A percentile compares a stretch with the other conserved stretches of the same genome.
These are phyloP conservation scores for Apiosordaria backusii DNA, from an alignment of 495 filamentous ascomycete genomes.

Conservation along the genomic window DNA sequence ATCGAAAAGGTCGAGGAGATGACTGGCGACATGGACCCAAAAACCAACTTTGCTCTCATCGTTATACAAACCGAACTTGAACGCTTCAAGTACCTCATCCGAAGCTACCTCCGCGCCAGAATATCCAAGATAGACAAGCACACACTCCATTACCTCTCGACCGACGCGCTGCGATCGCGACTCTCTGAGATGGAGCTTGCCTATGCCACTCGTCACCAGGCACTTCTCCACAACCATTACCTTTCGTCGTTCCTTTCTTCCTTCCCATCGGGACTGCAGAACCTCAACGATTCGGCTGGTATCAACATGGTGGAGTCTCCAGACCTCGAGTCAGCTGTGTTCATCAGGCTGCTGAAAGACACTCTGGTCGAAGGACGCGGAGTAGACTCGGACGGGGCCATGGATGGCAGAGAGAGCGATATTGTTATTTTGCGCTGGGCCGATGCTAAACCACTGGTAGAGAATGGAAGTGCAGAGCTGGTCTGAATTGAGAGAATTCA, in stretches of 20 bases:
- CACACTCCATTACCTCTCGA: slow-evolving; percentile 58
- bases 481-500: slow-evolving; percentile 48
- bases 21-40: slow-evolving; percentile 76
- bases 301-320: slow-evolving; percentile 89
- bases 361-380: slow-evolving; percentile 53
- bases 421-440: slow-evolving; percentile 86
- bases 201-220: slow-evolving; percentile 79
- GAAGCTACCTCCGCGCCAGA: slow-evolving; percentile 78
- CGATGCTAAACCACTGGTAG: slow-evolving; percentile 67
- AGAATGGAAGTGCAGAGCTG: slow-evolving; percentile 74
- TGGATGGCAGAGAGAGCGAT: slow-evolving; percentile 72
- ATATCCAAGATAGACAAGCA: slow-evolving; percentile 82
- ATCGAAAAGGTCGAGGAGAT: slow-evolving; percentile 72
- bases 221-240: slow-evolving; percentile 78
- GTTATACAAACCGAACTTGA: slow-evolving; percentile 96
- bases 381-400: slow-evolving; percentile 54
- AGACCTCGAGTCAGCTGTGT: slow-evolving; percentile 76
- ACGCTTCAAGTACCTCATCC: slow-evolving; percentile 83
- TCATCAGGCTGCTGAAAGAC: slow-evolving; percentile 70
- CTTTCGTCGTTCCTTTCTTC: slow-evolving; percentile 70
- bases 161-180: slow-evolving; percentile 41
- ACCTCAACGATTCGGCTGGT: slow-evolving; percentile 84
- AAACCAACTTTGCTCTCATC: slow-evolving; percentile 85
- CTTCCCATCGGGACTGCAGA: slow-evolving; percentile 72
- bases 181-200: slow-evolving; percentile 70